Evolutionary conservation across 2,329 filamentous ascomycete species (phyloP), one percentile per base, ranked within the genome.

Genomic region (Penicillium verrucosum): DNA sequence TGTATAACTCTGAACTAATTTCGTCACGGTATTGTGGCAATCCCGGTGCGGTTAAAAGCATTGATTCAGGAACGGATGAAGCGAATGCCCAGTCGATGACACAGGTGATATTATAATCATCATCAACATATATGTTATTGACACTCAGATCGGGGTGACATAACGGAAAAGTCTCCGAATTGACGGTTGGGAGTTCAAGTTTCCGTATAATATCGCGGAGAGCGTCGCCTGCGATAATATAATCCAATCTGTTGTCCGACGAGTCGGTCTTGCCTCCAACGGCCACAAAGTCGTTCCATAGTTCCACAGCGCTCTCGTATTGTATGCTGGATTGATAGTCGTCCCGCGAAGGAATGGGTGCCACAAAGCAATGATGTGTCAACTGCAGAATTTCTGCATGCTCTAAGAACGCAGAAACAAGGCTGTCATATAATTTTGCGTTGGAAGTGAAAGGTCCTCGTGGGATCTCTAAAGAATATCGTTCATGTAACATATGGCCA

Each of bases 201-300:
- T 27, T 7, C 25, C 1, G 25, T 38, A 49, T 43, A 55, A 68
- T 59, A 6, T 65, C 59, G n/a, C 43, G 56, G 14, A 66, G 64
- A 40, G 54, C 40, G 11, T 66, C 52, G 10, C 55, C 64, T 30
- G 54, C 56, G 40, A 68, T 57, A 0, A 65, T 62, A 43, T 68
- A 70, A 34, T 68, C 66, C 4, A 66, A 38, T 43, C 68, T 61
- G 45, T 69, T 71, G 4, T 63, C 25, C 2, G 46, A 27, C 11
- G 34, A 21, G 50, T 71, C 54, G 11, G 51, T 62, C 34, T 70
- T 71, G 5, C 41, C 2, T 41, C 63, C 56, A 29, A 65, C 14
- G n/a, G 63, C 21, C 14, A 70, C 54, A 49, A 68, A 70, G 51
- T 70, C 58, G 46, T 63, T 65, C 65, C 52, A 69, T 43, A 62